Evolutionary conservation across 2,329 filamentous ascomycete genomes (phyloP), one percentile per base, ranked within the genome.

Genomic region (Colletotrichum lentis): DNA sequence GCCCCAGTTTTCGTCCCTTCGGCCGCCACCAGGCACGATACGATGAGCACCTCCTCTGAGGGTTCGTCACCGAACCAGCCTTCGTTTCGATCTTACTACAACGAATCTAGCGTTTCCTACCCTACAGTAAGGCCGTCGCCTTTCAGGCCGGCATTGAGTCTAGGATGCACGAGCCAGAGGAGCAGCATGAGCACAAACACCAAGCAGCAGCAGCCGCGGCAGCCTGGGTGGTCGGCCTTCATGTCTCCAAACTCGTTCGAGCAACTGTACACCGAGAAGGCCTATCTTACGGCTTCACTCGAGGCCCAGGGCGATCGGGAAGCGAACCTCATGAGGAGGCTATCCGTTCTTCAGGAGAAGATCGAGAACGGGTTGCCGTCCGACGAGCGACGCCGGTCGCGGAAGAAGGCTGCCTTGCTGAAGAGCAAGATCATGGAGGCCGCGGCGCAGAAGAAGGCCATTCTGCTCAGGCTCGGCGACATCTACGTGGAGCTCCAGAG

Each of bases 401-500:
- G 77, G 41, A 86, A 84, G 68, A 76, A 82, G 46, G 73, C 82
- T 5, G 74, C 76, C 2, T 76, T 81, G 62, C 67, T 86, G 12
- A 80, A 75, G 54, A 76, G 75, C 58, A 80, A 80, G 65, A 79
- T 88, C 39, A 73, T 76, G n/a, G 77, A 82, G 50, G 80, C 78
- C 0, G 80, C 80, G 3, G 77, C 80, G 60, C 82, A 86, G 71
- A 82, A 88, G 71, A 80, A 76, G 61, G 71, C 76, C 18, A 80
- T 86, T 7, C 73, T 83, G 46, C 65, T 76, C 18, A 77, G 84
- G 3, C 76, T 88, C n/a, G 76, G 80, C 14, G 84, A 87, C 65
- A 71, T 88, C 16, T 78, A 81, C 41, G 74, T 83, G 18, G 84
- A 88, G 73, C 80, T 84, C 16, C 80, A 82, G 70, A 81, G 79